Evolutionary conservation across 225 moss, liverwort and hornwort species (phyloP).

Genomic region (Sphagnum tenellum): DNA sequence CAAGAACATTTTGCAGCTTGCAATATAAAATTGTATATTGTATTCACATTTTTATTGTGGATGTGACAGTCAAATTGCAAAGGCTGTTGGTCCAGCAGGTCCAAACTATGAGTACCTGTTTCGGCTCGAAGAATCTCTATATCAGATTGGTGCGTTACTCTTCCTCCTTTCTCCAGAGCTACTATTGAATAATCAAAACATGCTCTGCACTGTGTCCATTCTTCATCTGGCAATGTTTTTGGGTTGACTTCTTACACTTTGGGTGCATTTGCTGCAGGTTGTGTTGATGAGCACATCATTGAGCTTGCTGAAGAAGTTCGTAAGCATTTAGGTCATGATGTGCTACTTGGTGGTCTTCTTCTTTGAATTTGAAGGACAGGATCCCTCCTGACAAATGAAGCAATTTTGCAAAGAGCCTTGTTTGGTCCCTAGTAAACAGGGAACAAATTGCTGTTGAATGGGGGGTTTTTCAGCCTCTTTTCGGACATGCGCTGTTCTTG

Average conservation of each 20-base stretch:
- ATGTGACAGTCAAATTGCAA: slow-evolving; percentile 74
- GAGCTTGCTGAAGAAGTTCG: slow-evolving; percentile 74
- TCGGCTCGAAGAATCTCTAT: slow-evolving; percentile 59
- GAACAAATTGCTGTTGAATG: too few relatives aligned
- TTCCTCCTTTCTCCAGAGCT: too few relatives aligned
- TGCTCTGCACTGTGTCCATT: background rate
- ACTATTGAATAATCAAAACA: background rate
- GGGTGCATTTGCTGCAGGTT: slow-evolving; percentile 32
- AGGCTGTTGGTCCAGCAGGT: slow-evolving; percentile 83
- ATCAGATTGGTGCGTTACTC: slow-evolving; percentile 55
- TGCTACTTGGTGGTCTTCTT: slow-evolving; percentile 8
- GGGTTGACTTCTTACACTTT: background rate
- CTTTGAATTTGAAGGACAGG: background rate
- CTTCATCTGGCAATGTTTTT: background rate
- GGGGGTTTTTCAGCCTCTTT: background rate
- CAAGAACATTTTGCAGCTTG: background rate
- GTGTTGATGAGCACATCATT: slow-evolving; percentile 59
- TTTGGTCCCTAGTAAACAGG: too few relatives aligned
- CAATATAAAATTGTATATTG: background rate
- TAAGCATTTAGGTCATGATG: slow-evolving; percentile 24
- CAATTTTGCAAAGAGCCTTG: background rate
- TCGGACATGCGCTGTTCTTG: slow-evolving; percentile 11
- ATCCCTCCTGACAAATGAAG: too few relatives aligned
- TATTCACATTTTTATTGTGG: background rate
- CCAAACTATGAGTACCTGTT: slow-evolving; percentile 67